Percentiles rank a stretch among this genome's conserved stretches.
These are phyloP conservation scores for Apophysomyces sp. DNA, from an alignment of 371 early-diverging fungal genomes.

Conservation along the genomic window DNA sequence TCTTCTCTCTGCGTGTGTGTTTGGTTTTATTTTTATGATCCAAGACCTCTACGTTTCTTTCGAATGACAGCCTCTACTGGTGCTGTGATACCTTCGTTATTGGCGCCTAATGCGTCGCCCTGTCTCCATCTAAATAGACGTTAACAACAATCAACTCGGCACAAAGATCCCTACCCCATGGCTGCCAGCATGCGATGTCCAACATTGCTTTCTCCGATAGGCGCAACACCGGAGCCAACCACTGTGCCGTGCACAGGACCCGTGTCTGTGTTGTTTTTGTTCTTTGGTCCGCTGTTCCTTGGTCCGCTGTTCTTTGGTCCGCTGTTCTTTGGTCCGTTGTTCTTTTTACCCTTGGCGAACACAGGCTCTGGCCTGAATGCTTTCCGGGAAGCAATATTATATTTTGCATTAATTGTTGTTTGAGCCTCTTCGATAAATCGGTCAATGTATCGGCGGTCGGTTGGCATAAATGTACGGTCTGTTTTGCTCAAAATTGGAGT, in stretches of 20 bases:
- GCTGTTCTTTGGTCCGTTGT: background rate
- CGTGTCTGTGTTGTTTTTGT: background rate
- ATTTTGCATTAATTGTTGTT: slow-evolving; percentile 26
- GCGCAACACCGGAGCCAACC: slow-evolving; percentile 67
- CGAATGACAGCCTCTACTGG: slow-evolving; percentile 88
- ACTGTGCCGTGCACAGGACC: slow-evolving; percentile 54
- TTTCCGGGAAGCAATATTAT: background rate
- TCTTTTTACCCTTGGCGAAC: slow-evolving; percentile 14
- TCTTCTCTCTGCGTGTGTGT: background rate
- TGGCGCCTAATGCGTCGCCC: slow-evolving; percentile 81
- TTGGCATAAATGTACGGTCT: slow-evolving; percentile 45
- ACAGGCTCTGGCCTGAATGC: background rate
- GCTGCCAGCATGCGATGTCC: slow-evolving; percentile 81
- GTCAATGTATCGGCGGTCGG: slow-evolving; percentile 47
- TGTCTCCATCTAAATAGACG: slow-evolving; percentile 62
- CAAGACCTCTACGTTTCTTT: slow-evolving; percentile 74
- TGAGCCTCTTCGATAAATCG: slow-evolving; percentile 39
- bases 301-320: background rate
- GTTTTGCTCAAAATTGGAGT: slow-evolving; percentile 51
- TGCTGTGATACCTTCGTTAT: slow-evolving; percentile 75
- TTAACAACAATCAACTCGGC: background rate
- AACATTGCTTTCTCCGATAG: slow-evolving; percentile 65
- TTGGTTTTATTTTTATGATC: slow-evolving; percentile 37
- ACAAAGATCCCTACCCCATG: slow-evolving; percentile 64
- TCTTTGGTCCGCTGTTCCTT: too few relatives aligned